Conservation (phyloP, 495 filamentous ascomycete genomes). For the Lasiosphaeria ovina region DNA sequence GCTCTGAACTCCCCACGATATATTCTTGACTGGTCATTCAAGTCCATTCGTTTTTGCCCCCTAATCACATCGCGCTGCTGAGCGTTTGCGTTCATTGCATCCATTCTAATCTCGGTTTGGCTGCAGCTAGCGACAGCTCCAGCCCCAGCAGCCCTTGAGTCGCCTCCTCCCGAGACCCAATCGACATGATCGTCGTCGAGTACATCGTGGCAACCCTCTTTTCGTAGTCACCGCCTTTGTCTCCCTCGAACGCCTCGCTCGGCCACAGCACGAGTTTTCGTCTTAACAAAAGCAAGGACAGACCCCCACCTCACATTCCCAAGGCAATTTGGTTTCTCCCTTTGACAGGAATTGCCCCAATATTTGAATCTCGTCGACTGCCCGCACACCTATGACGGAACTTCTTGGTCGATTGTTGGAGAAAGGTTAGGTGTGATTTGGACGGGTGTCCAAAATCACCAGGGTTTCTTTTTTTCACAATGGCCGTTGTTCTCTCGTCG, state of each 20-base stretch:
- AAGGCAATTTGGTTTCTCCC: neutral
- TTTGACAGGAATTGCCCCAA: neutral
- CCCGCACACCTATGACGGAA: conserved; percentile 28
- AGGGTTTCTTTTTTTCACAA: conserved; percentile 27
- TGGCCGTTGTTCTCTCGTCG: conserved; percentile 47
- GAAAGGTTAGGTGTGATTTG: conserved; percentile 33
- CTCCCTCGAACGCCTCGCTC: neutral
- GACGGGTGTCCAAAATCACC: conserved; percentile 24
- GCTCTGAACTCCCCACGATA: conserved; percentile 14
- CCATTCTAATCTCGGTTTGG: conserved; percentile 22
- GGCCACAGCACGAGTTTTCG: neutral
- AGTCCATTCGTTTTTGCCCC: conserved; percentile 7
- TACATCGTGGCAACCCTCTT: conserved; percentile 3
- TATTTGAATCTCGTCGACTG: conserved; percentile 3
- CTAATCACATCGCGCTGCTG: conserved; percentile 4
- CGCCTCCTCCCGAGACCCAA: neutral
- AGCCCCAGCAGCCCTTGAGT: conserved; percentile 8
- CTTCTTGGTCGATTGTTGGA: conserved; percentile 23
- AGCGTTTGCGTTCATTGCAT: conserved; percentile 10
- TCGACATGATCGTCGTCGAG: conserved; percentile 9
- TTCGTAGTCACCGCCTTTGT: conserved; percentile 18
- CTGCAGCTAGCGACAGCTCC: conserved; percentile 4
- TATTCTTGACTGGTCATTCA: neutral
- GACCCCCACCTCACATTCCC: conserved; percentile 4
- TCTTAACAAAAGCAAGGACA: neutral